Evolutionary conservation across 495 filamentous ascomycete species (phyloP).

Genomic region (Delitschia confertaspora): DNA sequence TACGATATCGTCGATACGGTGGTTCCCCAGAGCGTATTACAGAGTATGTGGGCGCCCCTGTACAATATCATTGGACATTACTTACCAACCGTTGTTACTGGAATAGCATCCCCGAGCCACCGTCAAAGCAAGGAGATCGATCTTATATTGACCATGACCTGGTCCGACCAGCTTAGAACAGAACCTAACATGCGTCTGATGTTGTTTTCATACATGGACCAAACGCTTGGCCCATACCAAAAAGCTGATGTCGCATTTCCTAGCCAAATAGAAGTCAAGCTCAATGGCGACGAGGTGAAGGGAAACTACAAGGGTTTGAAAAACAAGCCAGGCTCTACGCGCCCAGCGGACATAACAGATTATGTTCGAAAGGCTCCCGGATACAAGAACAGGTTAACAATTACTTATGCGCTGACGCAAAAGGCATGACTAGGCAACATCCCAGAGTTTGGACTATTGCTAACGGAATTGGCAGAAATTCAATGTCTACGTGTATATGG

Average conservation of each 20-base stretch:
- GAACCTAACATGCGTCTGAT: slow-evolving; percentile 57
- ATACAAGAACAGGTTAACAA: slow-evolving; percentile 65
- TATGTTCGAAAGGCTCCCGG: slow-evolving; percentile 57
- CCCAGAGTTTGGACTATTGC: background rate
- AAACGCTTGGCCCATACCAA: slow-evolving; percentile 46
- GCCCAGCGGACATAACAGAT: slow-evolving; percentile 81
- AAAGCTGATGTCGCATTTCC: slow-evolving; percentile 76
- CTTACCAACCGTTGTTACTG: background rate
- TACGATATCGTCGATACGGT: slow-evolving; percentile 33
- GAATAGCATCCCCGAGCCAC: slow-evolving; percentile 36
- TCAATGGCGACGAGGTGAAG: slow-evolving; percentile 80
- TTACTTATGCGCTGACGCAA: slow-evolving; percentile 86
- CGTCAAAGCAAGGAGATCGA: slow-evolving; percentile 46
- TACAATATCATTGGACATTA: background rate
- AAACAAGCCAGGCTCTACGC: slow-evolving; percentile 87
- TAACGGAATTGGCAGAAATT: slow-evolving; percentile 52
- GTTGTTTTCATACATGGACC: slow-evolving; percentile 65
- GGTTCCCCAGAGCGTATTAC: too few species aligned
- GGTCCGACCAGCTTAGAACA: slow-evolving; percentile 41
- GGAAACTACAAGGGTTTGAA: slow-evolving; percentile 86
- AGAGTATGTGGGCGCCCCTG: too few species aligned
- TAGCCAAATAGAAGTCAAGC: slow-evolving; percentile 80
- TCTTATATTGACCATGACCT: slow-evolving; percentile 44
- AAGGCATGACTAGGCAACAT: slow-evolving; percentile 48
- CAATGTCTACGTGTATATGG: slow-evolving; percentile 63